Base-by-base conservation (phyloP, 495 filamentous ascomycete genomes). In the Xylaria cubensis region DNA sequence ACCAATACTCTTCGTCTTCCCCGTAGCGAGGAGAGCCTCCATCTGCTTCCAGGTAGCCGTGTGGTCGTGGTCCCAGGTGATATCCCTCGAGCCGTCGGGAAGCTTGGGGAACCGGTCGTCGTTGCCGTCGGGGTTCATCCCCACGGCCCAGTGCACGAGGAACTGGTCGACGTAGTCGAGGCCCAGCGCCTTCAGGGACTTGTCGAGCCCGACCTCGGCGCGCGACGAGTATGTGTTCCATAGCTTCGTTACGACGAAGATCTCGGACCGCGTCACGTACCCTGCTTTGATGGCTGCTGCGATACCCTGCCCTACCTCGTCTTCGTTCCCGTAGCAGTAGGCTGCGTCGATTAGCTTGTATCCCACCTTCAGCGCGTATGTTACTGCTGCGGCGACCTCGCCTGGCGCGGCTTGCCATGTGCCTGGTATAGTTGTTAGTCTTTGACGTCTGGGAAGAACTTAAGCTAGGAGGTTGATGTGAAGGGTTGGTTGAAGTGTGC, bases 151-250 rank as follows among this genome's bases (percentile, higher is more conserved):
- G 81, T 97, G 93, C 75, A 89, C 83, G 24, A 97, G 83, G 77
- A 91, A 95, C 69, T 97, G 81, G 80, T 97, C 94, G 9, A 97
- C 86, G 81, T 97, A 97, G 68, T 93, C 90, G 70, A 95, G 79
- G 36, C 91, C 90, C 64, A 97, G 80, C 61, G 86, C 86, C 81
- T 89, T 88, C 76, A 97, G 83, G 72, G 89, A 92, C 80, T 89
- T 86, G 71, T 95, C 88, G 21, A 97, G 81, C 2, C 86, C 89
- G 62, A 90, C 82, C 80, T 92, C 89, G 19, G 90, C 89, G 2
- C 90, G 85, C 12, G 84, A 86, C 78, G 91, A 90, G 80, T 90
- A 95, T 24, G 93, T 93, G 75, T 88, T 90, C 93, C 93, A 96
- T 41, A 96, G 82, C 82, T 97, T 97, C 34, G 89, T 91, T 58